Evolutionary conservation across 148 eudicot genomes (phyloP).

Genomic region (Fagopyrum tataricum): DNA sequence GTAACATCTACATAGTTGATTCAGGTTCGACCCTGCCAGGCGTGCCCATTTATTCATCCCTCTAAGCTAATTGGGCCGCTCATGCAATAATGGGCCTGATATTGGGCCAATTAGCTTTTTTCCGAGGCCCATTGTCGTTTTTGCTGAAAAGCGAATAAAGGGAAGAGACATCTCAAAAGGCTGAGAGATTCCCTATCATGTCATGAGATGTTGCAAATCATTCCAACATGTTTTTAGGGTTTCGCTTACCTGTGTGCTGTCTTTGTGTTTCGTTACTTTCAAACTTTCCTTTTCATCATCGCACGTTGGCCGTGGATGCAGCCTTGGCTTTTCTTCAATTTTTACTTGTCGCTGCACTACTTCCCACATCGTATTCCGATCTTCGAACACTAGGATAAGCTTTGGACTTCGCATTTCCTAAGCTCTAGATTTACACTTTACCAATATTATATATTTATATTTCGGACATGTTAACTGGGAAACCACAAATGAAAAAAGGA

Average conservation of each 20-base stretch:
- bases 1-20: conserved; percentile 57
- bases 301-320: neutral
- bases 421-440: neutral
- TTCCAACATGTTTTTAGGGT: conserved; percentile 26
- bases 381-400: neutral
- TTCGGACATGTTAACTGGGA: neutral
- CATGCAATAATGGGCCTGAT: neutral
- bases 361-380: neutral
- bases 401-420: neutral
- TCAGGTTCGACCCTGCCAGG: conserved; percentile 57
- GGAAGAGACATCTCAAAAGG: neutral
- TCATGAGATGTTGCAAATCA: conserved; percentile 18
- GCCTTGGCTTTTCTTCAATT: neutral
- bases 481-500: neutral
- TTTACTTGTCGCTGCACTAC: neutral
- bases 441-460: neutral
- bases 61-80: conserved; percentile 17
- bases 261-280: conserved; percentile 2
- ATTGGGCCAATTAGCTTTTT: neutral
- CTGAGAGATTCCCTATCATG: conserved; percentile 2
- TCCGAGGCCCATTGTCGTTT: neutral
- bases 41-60: conserved; percentile 65
- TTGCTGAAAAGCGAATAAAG: neutral
- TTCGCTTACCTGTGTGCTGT: neutral
- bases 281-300: neutral